A percentile compares a stretch with the other conserved stretches of the same genome.
Evolutionary conservation across 768 basidiomycete species (phyloP).

Genomic region (Auriscalpium vulgare): DNA sequence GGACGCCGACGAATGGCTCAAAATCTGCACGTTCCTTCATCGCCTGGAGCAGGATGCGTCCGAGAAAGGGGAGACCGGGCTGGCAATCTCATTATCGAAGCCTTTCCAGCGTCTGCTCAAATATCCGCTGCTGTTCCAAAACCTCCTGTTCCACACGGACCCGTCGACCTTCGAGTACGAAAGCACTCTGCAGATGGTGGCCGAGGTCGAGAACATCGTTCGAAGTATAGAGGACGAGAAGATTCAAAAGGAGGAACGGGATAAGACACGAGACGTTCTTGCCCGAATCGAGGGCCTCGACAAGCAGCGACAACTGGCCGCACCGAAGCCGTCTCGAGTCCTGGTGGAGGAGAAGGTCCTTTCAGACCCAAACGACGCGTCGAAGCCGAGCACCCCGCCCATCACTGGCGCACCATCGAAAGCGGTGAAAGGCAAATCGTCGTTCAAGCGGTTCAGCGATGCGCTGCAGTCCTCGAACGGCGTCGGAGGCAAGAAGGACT

Average conservation of each 20-base stretch:
- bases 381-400: conserved; percentile 24
- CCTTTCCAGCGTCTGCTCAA: conserved; percentile 96
- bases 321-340: conserved; percentile 83
- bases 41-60: conserved; percentile 72
- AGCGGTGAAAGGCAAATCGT: conserved; percentile 72
- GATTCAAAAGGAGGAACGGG: conserved; percentile 91
- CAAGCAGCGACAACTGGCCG: conserved; percentile 84
- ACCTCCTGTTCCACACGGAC: conserved; percentile 93
- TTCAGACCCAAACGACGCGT: conserved; percentile 21
- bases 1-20: conserved; percentile 70
- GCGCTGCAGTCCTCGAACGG: conserved; percentile 55
- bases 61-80: conserved; percentile 87
- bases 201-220: conserved; percentile 94
- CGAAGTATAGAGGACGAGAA: conserved; percentile 98
- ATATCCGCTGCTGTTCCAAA: conserved; percentile 96
- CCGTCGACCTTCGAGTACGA: conserved; percentile 98
- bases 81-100: conserved; percentile 92
- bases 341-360: conserved; percentile 75
- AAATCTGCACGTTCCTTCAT: conserved; percentile 65
- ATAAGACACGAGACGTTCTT: conserved; percentile 90
- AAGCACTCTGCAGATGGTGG: conserved; percentile 91
- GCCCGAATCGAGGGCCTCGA: conserved; percentile 96
- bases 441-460: conserved; percentile 85
- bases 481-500: conserved; percentile 68
- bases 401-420: conserved; percentile 33